Percentiles rank a stretch among this genome's conserved stretches.
These are phyloP conservation scores for Candida xyloterini DNA, from an alignment of 805 yeast genomes.

Conservation along the genomic window DNA sequence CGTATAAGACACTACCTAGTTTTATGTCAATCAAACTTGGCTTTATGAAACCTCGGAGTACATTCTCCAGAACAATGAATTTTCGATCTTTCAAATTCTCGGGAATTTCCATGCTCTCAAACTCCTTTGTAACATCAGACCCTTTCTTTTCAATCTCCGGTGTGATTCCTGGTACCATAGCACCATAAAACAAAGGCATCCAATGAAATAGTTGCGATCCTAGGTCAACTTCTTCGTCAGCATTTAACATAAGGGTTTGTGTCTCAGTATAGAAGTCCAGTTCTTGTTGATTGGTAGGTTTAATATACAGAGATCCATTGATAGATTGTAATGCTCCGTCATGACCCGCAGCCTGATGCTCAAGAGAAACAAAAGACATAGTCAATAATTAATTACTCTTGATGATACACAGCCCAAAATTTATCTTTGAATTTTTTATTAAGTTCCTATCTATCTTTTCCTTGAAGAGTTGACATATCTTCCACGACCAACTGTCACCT, in stretches of 20 bases:
- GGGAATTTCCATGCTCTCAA: conserved; percentile 4
- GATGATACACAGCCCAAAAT: conserved; percentile 1
- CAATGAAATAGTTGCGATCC: conserved; percentile 46
- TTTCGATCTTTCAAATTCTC: conserved; percentile 20
- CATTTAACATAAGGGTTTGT: conserved; percentile 15
- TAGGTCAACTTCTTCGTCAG: conserved; percentile 23
- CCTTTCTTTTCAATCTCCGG: conserved; percentile 22
- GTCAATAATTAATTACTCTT: neutral
- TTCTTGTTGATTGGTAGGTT: conserved; percentile 64
- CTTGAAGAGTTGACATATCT: conserved; percentile 58
- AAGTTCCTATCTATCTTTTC: conserved; percentile 3
- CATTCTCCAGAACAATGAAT: conserved; percentile 69
- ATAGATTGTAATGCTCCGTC: conserved; percentile 66
- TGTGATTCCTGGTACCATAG: conserved; percentile 45
- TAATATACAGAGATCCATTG: conserved; percentile 68
- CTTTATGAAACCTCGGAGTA: conserved; percentile 52
- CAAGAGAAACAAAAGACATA: conserved; percentile 34
- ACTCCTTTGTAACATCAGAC: conserved; percentile 9
- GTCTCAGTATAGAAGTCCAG: conserved; percentile 62
- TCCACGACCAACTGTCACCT: conserved; percentile 83
- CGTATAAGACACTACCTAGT: conserved; percentile 70
- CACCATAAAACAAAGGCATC: conserved; percentile 67
- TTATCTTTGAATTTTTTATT: neutral
- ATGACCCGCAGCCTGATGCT: conserved; percentile 91
- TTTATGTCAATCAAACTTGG: conserved; percentile 86